phyloP scores from a whole-genome alignment of 2,329 filamentous ascomycete species.

The Ophiocordyceps sinensis region DNA sequence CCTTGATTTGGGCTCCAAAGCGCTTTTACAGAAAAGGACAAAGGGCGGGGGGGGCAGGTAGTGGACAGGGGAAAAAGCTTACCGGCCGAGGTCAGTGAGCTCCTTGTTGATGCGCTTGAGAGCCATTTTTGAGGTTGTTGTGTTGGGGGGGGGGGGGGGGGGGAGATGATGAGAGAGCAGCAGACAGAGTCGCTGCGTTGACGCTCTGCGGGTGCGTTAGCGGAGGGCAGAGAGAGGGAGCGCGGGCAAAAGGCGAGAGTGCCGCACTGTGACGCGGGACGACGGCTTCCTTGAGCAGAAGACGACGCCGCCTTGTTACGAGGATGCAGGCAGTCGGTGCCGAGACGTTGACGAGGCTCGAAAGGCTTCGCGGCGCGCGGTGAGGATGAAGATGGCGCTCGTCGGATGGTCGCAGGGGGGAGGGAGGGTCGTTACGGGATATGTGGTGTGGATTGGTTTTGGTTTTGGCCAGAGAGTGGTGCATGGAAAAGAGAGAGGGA shows the following conservation, averaged over 20 bases:
- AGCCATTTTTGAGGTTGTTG: constrained; percentile 44
- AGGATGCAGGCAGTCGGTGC: not conserved
- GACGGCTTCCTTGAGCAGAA: constrained; percentile 7
- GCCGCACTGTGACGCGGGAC: constrained; percentile 13
- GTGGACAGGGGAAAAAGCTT: constrained; percentile 20
- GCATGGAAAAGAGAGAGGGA: not conserved
- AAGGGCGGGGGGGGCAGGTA: constrained; percentile 1
- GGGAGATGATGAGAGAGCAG: not conserved
- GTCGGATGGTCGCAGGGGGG: not conserved
- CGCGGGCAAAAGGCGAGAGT: not conserved
- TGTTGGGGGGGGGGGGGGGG: constrained; percentile 4
- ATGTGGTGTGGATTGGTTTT: not conserved
- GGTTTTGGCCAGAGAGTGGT: not conserved
- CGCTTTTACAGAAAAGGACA: constrained; percentile 9
- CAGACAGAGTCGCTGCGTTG: constrained; percentile 8
- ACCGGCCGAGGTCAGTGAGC: constrained; percentile 81
- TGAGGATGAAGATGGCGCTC: not conserved
- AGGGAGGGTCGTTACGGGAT: not conserved
- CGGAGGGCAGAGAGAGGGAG: constrained; percentile 2
- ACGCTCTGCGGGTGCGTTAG: constrained; percentile 14
- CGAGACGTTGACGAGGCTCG: not conserved
- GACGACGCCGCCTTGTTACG: constrained; percentile 2
- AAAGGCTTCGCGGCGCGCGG: not conserved
- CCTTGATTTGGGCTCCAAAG: constrained; percentile 17
- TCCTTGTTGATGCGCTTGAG: constrained; percentile 94